Conservation (phyloP, 768 basidiomycete species). For the Hypholoma sublateritium region DNA sequence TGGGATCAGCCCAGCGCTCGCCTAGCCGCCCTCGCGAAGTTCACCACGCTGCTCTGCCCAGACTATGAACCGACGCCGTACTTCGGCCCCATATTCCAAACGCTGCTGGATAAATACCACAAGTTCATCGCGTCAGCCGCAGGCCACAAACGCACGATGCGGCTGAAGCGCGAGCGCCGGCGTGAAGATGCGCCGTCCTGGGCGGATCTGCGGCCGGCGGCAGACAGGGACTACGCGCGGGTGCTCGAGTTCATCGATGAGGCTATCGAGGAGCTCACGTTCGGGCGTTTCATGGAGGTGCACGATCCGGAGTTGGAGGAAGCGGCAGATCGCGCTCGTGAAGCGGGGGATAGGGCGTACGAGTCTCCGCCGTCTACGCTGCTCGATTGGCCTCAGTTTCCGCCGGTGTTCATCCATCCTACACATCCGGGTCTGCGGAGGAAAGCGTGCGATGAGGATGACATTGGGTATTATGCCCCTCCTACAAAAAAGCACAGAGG, state of each 20-base stretch:
- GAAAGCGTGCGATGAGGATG: not conserved
- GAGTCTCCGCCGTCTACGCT: not conserved
- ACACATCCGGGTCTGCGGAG: not conserved
- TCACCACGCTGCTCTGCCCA: not conserved
- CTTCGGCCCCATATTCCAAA: not conserved
- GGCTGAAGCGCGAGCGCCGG: not conserved
- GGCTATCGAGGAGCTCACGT: slow-evolving; percentile 4
- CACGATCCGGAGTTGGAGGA: not conserved
- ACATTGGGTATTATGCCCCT: not conserved
- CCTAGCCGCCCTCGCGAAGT: not conserved
- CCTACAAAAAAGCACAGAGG: not conserved
- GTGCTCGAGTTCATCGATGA: slow-evolving; percentile 3
- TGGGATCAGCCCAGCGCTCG: not conserved
- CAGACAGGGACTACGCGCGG: not conserved
- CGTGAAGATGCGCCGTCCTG: not conserved
- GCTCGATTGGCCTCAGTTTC: too few relatives aligned
- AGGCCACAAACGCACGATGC: not conserved
- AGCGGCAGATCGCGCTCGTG: not conserved
- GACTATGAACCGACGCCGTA: not conserved
- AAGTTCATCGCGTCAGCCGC: not conserved
- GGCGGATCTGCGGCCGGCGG: not conserved
- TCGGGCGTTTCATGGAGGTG: not conserved
- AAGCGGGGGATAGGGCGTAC: not conserved
- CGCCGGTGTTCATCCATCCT: too few relatives aligned
- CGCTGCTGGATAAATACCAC: not conserved